phyloP scores from a whole-genome alignment of 768 basidiomycete species.

The Collybiopsis confluens region DNA sequence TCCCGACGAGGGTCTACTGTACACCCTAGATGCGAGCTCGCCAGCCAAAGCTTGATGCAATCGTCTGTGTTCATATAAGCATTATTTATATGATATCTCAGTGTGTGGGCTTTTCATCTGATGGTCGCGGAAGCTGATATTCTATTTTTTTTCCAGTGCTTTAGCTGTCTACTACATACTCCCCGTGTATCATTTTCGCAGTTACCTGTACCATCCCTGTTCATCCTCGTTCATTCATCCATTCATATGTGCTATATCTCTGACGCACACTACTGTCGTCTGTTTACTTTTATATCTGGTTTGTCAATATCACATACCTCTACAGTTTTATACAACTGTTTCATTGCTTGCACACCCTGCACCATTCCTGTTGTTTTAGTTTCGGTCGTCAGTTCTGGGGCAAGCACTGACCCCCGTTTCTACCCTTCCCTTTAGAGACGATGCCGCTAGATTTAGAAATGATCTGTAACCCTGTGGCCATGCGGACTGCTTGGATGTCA shows the following conservation, averaged over 20 bases:
- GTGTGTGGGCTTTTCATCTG: background rate
- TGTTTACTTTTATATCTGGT: too few species aligned
- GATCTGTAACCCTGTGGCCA: too few species aligned
- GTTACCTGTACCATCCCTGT: background rate
- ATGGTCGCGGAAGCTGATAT: background rate
- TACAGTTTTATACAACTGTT: too few species aligned
- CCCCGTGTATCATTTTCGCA: background rate
- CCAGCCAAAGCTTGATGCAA: background rate
- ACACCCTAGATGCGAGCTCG: background rate
- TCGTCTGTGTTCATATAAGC: background rate
- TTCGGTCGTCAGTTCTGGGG: too few species aligned
- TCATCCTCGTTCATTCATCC: background rate
- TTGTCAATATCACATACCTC: too few species aligned
- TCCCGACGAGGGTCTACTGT: slow-evolving; percentile 41
- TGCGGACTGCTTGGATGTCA: too few species aligned
- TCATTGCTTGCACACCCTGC: background rate
- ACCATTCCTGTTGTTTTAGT: background rate
- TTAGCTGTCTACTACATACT: background rate
- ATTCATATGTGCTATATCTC: too few species aligned
- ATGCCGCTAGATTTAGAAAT: too few species aligned
- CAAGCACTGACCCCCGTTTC: too few species aligned
- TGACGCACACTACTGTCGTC: too few species aligned
- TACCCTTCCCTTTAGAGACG: too few species aligned
- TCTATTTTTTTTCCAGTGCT: background rate
- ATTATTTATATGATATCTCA: background rate